phyloP scores from a whole-genome alignment of 2,329 filamentous ascomycete genomes.

The Hymenoscyphus repandus region DNA sequence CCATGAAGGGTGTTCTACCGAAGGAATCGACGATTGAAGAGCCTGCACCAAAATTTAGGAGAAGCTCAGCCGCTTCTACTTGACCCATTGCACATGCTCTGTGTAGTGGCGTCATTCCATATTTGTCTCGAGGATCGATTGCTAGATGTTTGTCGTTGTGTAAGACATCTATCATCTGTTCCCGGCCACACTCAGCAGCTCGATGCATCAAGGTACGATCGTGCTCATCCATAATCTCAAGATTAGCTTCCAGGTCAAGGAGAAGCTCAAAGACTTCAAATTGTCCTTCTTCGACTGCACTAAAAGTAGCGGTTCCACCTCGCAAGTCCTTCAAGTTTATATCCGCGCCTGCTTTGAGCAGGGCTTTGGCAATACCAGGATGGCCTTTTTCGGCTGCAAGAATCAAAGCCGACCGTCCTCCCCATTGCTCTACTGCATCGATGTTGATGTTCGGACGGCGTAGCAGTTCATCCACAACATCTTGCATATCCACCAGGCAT shows the following conservation, averaged over 20 bases:
- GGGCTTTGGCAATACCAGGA: constrained; percentile 1
- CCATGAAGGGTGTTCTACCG: constrained; percentile 7
- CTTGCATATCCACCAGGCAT: not conserved
- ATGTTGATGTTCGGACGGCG: not conserved
- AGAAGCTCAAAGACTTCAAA: constrained; percentile 4
- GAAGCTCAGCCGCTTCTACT: constrained; percentile 1
- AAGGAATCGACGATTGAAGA: constrained; percentile 4
- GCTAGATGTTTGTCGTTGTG: not conserved
- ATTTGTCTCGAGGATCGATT: constrained; percentile 4
- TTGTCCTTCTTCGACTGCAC: constrained; percentile 7
- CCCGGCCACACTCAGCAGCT: constrained; percentile 8
- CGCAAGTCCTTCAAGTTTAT: constrained; percentile 4
- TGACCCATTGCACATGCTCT: constrained; percentile 7
- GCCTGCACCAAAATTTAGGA: constrained; percentile 12
- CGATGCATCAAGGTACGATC: constrained; percentile 11
- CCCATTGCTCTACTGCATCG: constrained; percentile 4
- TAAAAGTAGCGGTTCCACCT: constrained; percentile 7
- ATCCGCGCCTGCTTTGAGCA: constrained; percentile 9
- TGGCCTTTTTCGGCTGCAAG: constrained; percentile 6
- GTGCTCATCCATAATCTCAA: constrained; percentile 9
- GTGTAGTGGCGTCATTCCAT: constrained; percentile 18
- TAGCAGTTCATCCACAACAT: constrained; percentile 9
- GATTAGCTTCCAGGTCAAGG: constrained; percentile 3
- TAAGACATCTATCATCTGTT: constrained; percentile 6
- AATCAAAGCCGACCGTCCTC: constrained; percentile 9